Base-by-base conservation (phyloP, 352 stramenopile species). In the Pythium apleroticum region DNA sequence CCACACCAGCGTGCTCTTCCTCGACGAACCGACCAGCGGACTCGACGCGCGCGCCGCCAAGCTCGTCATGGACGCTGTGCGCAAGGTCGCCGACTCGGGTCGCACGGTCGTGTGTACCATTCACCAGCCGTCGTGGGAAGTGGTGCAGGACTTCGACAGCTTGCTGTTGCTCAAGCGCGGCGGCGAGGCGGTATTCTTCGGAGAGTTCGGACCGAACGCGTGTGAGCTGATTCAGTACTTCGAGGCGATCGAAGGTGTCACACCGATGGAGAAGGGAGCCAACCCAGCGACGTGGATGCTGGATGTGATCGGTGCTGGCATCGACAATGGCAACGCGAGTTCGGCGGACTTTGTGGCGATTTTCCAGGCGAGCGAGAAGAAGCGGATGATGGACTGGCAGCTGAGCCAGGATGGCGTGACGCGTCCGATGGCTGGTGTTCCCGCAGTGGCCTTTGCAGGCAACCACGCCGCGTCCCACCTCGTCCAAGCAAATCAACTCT, bases 21-120 rank as follows among this genome's bases (percentile, higher is more conserved):
- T 93, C 3, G 92, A 98, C 65, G 90, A 98, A 59, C 90, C 90
- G 8, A 98, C 88, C n/a, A 94, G 77, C 35, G 94, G 93, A 27
- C 66, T 98, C 3, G 95, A 98, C 63, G 84, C 84, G 5, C 90
- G 82, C 41, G 84, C 77, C 8, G 93, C 95, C 22, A 87, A 97
- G 48, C 71, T 93, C 46, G 75, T 98, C 33, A 93, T 98, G 68
- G 78, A 96, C 24, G 79, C 93, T 0, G 77, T 98, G 14, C 90
- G 93, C 60, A 93, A 96, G 48, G 81, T 98, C 27, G 89, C 91
- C 4, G 66, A 79, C 49, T 80, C 78, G 20, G 89, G 30, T 9
- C 30, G 30, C 30, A 33, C 30, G 30, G 30, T 33, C 9, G 30
- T 33, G 30, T 33, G 30, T 33, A 33, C 30, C 30, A 33, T 33